These are phyloP conservation scores for Chytridiales sp. DNA, from an alignment of 371 early-diverging fungal genomes.

Conservation along the genomic window DNA sequence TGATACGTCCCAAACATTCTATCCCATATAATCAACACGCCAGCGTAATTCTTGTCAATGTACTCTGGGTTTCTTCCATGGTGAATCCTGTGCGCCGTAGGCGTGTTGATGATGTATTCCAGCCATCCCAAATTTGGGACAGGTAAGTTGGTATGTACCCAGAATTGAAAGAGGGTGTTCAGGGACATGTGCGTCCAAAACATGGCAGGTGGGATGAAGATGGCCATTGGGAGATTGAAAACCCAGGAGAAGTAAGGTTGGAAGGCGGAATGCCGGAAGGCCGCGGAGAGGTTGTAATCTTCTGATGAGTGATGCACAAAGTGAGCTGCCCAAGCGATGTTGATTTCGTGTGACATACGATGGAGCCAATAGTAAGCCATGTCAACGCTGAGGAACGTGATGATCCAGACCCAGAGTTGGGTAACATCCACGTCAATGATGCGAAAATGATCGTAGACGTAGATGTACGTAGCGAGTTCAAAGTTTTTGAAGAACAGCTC, in stretches of 20 bases:
- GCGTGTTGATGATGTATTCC: conserved; percentile 61
- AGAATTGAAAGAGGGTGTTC: conserved; percentile 53
- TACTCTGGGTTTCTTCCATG: conserved; percentile 62
- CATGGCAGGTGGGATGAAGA: conserved; percentile 50
- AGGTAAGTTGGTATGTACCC: conserved; percentile 41
- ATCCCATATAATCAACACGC: conserved; percentile 59
- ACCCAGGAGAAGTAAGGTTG: conserved; percentile 46
- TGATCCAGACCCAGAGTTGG: conserved; percentile 49
- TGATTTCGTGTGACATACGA: conserved; percentile 58
- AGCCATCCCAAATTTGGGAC: conserved; percentile 52
- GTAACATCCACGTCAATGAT: conserved; percentile 41
- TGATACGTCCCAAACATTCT: conserved; percentile 60
- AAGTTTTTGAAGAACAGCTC: conserved; percentile 49
- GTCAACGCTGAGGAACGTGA: conserved; percentile 51
- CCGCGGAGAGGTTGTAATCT: conserved; percentile 57
- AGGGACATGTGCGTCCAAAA: conserved; percentile 52
- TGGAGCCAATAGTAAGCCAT: conserved; percentile 58
- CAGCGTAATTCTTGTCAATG: conserved; percentile 63
- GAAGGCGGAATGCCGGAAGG: conserved; percentile 51
- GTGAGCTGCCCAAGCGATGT: conserved; percentile 57
- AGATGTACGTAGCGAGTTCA: conserved; percentile 48
- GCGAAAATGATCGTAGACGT: conserved; percentile 49
- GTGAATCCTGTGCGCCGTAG: conserved; percentile 58
- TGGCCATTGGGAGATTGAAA: conserved; percentile 40
- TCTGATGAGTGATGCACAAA: conserved; percentile 44